Evolutionary conservation across 441 rosid species (phyloP).

Genomic region (Bocquillonia castaneifolia): DNA sequence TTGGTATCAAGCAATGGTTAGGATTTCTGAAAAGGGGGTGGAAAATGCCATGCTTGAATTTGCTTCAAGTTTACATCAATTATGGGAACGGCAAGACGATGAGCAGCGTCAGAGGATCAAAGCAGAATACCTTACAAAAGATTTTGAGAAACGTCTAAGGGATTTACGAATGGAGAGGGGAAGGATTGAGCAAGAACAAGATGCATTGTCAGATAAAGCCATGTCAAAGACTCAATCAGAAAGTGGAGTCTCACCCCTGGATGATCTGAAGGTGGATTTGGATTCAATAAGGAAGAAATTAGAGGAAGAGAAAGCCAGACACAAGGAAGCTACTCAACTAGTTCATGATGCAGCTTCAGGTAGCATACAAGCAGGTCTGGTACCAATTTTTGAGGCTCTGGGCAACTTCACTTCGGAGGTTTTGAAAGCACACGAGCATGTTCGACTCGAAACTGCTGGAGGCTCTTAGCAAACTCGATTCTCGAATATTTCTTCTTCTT

Average conservation of each 20-base stretch:
- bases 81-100: slow-evolving; percentile 80
- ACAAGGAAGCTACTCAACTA: slow-evolving; percentile 60
- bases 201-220: slow-evolving; percentile 44
- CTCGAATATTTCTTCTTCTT: not conserved
- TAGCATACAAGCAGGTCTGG: slow-evolving; percentile 71
- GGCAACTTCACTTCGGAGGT: slow-evolving; percentile 74
- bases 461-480: not conserved
- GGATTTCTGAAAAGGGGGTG: slow-evolving; percentile 61
- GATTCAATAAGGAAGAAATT: slow-evolving; percentile 76
- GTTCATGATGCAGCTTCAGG: slow-evolving; percentile 77
- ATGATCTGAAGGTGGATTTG: slow-evolving; percentile 87
- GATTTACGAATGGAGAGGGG: slow-evolving; percentile 40
- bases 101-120: slow-evolving; percentile 56
- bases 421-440: slow-evolving; percentile 71
- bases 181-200: slow-evolving; percentile 42
- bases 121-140: slow-evolving; percentile 60
- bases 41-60: slow-evolving; percentile 55
- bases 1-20: slow-evolving; percentile 66
- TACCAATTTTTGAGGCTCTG: slow-evolving; percentile 81
- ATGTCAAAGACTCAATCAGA: slow-evolving; percentile 48
- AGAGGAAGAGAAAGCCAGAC: slow-evolving; percentile 58
- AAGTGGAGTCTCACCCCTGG: slow-evolving; percentile 65
- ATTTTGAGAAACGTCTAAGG: slow-evolving; percentile 57
- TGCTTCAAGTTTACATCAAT: slow-evolving; percentile 55
- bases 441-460: slow-evolving; percentile 45